Base-by-base conservation (phyloP, 352 stramenopile species). In the Hyaloperonospora brassicae region DNA sequence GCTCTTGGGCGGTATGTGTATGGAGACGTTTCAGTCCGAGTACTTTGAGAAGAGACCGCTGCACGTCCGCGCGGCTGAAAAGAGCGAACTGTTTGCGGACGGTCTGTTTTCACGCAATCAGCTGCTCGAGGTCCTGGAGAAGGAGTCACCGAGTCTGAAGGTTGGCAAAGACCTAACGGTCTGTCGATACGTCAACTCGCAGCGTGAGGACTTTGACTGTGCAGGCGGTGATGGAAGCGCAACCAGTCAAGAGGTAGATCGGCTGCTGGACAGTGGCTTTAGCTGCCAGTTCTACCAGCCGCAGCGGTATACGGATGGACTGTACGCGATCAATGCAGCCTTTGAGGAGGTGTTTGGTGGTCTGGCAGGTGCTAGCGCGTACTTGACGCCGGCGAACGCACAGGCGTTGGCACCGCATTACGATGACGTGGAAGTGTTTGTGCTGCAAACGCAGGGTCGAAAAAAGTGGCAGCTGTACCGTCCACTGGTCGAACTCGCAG, bases 201-300 rank as follows among this genome's bases (percentile, higher is more conserved):
- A 75, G 58, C 81, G 81, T 21, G 74, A 86, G 34, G 87, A 91
- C 57, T 92, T 81, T 35, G 68, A 86, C 27, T 62, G 60, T n/a
- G 67, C 73, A 7, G 72, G 87, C 27, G 69, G 68, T 7, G 70
- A 86, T 25, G 57, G 57, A 7, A 57, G 76, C 54, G 76, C 67
- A 0, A 72, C 69, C 14, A 76, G 72, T 45, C 69, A 76, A 45
- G 71, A 86, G 50, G 64, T 94, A 45, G 68, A 60, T 23, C 72
- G 62, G 35, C 59, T 90, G 45, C 62, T 94, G 14, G 72, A 88
- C 31, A 67, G 65, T 31, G 70, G 74, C 23, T 95, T 82, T 62
- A 95, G 82, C 59, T 90, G 82, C 62, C 84, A 95, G 59, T 95
- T 95, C 55, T 95, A 89, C 57, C 84, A 95, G 50, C 84, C 84